These are phyloP conservation scores for Loxodes magnus DNA, from an alignment of 73 alveolate species.

Conservation along the genomic window DNA sequence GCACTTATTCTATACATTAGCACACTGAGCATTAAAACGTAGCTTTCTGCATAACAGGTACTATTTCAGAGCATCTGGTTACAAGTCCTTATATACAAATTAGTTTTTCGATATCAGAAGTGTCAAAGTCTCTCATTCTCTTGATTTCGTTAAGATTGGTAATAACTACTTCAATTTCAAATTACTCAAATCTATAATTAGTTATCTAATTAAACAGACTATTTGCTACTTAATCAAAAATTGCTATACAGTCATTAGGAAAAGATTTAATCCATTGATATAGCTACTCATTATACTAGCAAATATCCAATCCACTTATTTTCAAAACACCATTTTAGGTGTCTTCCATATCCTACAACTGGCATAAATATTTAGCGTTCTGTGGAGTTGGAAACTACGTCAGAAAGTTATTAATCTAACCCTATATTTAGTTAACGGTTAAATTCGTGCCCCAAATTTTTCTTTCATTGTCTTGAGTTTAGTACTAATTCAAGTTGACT, in stretches of 20 bases:
- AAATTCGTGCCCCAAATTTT: no score
- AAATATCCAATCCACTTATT: no score
- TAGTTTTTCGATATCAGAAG: slow-evolving; percentile 83
- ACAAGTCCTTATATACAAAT: slow-evolving; percentile 89
- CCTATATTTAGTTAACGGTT: slow-evolving; percentile 47
- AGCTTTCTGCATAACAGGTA: slow-evolving; percentile 96
- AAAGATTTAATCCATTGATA: no score
- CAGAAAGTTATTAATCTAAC: slow-evolving; percentile 65
- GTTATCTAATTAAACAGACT: slow-evolving; percentile 34
- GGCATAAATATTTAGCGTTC: no score
- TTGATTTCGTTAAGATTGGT: slow-evolving; percentile 45
- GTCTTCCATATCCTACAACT: no score
- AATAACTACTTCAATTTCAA: slow-evolving; percentile 57
- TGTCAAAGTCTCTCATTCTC: slow-evolving; percentile 82
- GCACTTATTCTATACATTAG: slow-evolving; percentile 40
- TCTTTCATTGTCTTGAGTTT: no score
- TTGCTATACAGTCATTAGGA: no score
- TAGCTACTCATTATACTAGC: no score
- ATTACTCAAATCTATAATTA: slow-evolving; percentile 16
- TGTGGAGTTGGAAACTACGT: slow-evolving; percentile 72
- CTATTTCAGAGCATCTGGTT: slow-evolving; percentile 87
- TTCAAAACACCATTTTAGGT: no score
- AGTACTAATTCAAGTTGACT: no score
- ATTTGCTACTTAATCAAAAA: slow-evolving; percentile 77
- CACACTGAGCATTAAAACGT: slow-evolving; percentile 92